Base-by-base conservation (phyloP, 129 eudicot species). In the Flaveria brownii region DNA sequence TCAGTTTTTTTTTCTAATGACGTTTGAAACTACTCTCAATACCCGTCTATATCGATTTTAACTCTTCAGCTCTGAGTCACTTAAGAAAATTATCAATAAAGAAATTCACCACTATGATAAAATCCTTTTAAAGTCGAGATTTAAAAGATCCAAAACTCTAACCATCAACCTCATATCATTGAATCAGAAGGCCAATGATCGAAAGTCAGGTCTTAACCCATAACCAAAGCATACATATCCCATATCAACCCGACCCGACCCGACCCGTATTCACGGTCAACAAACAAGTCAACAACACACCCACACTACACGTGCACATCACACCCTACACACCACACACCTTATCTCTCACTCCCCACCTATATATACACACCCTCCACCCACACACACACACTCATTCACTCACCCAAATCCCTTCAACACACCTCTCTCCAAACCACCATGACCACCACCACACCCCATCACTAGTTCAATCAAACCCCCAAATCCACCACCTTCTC, bases 291-390 rank as follows among this genome's bases (percentile, higher is more conserved):
- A 77, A 41, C 51, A 2, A 22, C 18, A 4, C 6, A 49, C 69
- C 59, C 70, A 77, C 75, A 68, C 69, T 68, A 51, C 83, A 80
- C 83, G 83, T 80, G 83, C 78, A 80, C 77, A 45, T 45, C 10
- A 59, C 33, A 59, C 33, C 23, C 65, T 26, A n/a, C 4, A 79
- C 33, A 59, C 65, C 26, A 12, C 4, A 79, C 68, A 39, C 45
- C 68, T 56, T 23, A 59, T 81, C 81, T 43, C 18, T 16, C 72
- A 49, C 76, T 49, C 12, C 12, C 57, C 59, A 22, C 72, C 77
- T 81, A 68, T 82, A 78, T 82, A 85, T 45, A 71, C 70, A 69
- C 71, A 67, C 70, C 36, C 36, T 67, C 63, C 33, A 62, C 23
- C 11, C 22, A 30, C 4, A 22, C 26, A 23, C 26, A 23, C 82